phyloP scores from a whole-genome alignment of 163 green algal species.

The Scenedesmus sp. region DNA sequence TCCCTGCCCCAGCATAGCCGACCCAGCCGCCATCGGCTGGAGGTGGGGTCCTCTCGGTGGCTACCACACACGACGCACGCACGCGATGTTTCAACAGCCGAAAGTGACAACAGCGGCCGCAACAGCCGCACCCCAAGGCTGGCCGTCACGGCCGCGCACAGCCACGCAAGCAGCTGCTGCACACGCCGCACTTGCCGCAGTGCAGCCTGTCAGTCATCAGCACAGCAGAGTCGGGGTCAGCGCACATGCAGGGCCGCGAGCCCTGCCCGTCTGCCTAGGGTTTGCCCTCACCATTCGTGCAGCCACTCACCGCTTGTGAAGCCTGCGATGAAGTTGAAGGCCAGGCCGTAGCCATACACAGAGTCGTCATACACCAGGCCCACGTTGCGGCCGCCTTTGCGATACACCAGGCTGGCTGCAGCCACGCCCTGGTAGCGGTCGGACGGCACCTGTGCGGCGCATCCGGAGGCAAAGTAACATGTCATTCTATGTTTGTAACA shows the following conservation, averaged over 20 bases:
- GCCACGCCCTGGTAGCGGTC: constrained; percentile 45
- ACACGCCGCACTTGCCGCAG: too few relatives aligned
- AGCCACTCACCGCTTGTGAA: too few relatives aligned
- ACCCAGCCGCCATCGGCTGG: too few relatives aligned
- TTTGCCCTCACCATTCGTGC: not conserved
- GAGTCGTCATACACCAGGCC: constrained; percentile 3
- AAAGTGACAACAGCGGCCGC: not conserved
- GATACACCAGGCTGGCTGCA: not conserved
- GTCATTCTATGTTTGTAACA: too few relatives aligned
- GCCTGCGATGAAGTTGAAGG: constrained; percentile 47
- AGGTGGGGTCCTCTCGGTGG: too few relatives aligned
- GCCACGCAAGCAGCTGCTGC: not conserved
- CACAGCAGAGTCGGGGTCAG: too few relatives aligned
- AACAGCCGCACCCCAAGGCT: not conserved
- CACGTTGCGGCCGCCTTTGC: not conserved
- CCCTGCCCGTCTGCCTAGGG: too few relatives aligned
- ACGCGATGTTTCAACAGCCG: too few relatives aligned
- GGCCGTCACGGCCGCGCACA: too few relatives aligned
- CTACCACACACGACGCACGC: too few relatives aligned
- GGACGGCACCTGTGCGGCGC: constrained; percentile 15
- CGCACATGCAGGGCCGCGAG: not conserved
- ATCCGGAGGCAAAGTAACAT: too few relatives aligned
- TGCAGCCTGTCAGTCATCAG: not conserved
- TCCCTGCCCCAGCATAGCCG: too few relatives aligned
- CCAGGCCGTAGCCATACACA: constrained; percentile 43